Evolutionary conservation across 2,329 filamentous ascomycete species (phyloP).

Genomic region (Fusarium compactum): DNA sequence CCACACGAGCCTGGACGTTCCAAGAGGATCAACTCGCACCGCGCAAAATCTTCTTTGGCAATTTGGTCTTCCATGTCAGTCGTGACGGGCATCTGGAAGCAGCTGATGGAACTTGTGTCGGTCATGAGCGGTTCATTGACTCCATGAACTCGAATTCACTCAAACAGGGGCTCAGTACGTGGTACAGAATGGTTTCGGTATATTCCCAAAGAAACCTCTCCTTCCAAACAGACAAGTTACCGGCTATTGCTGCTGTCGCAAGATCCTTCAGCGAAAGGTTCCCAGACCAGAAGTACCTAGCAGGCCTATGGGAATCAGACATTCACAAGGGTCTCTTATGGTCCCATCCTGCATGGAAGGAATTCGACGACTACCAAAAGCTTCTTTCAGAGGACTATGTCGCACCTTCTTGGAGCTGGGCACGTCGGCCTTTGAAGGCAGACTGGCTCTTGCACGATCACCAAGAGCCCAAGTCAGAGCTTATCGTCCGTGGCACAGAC

Average conservation of each 20-base stretch:
- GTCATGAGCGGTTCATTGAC: accelerated
- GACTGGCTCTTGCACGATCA: accelerated
- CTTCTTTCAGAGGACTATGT: accelerated
- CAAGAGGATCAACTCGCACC: neutral
- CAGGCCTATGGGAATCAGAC: neutral
- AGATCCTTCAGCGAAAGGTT: accelerated
- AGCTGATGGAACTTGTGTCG: neutral
- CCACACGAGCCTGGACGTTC: neutral
- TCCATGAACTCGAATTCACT: neutral
- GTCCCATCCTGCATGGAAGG: accelerated
- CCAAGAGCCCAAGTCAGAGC: accelerated
- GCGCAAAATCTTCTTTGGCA: neutral
- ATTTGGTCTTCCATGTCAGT: neutral
- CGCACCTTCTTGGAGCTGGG: neutral
- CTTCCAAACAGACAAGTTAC: neutral
- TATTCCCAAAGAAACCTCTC: neutral
- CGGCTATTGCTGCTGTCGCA: neutral
- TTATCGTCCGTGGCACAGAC: accelerated
- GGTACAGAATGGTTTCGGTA: accelerated
- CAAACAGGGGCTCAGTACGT: accelerated
- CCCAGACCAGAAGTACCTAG: accelerated
- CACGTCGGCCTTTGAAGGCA: accelerated
- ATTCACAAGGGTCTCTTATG: neutral
- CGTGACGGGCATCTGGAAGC: accelerated
- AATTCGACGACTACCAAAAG: neutral